These are phyloP conservation scores for Fistulina hepatica DNA, from an alignment of 1,284 basidiomycete species.

Conservation along the genomic window DNA sequence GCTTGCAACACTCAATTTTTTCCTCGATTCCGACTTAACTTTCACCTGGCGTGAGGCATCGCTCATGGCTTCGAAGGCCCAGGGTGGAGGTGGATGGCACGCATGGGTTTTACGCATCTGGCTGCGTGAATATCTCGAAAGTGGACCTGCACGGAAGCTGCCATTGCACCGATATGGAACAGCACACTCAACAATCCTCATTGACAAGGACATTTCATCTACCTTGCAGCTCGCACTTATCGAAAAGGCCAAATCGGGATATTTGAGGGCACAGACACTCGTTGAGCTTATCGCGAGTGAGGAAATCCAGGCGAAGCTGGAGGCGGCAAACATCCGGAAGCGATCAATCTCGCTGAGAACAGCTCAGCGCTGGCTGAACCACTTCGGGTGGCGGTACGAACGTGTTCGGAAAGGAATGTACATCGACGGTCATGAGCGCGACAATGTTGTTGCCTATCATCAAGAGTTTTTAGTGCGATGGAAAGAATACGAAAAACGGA, in stretches of 20 bases:
- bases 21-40: conserved; percentile 19
- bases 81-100: conserved; percentile 11
- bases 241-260: conserved; percentile 14
- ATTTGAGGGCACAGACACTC: conserved; percentile 20
- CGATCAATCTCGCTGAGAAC: conserved; percentile 14
- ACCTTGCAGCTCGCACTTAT: conserved; percentile 12
- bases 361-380: conserved; percentile 22
- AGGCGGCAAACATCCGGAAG: conserved; percentile 5
- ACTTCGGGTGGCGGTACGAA: conserved; percentile 17
- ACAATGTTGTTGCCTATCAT: conserved; percentile 21
- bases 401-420: conserved; percentile 25
- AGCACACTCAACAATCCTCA: conserved; percentile 13
- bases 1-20: conserved; percentile 22
- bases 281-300: conserved; percentile 18
- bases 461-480: conserved; percentile 12
- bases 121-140: conserved; percentile 15
- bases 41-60: conserved; percentile 22
- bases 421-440: conserved; percentile 24
- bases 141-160: conserved; percentile 14
- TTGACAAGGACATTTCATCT: conserved; percentile 19
- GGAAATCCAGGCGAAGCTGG: conserved; percentile 16
- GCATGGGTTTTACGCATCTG: conserved; percentile 15
- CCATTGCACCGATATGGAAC: conserved; percentile 15
- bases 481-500: conserved; percentile 11
- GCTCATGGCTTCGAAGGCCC: conserved; percentile 10